Evolutionary conservation across 768 basidiomycete genomes (phyloP).

Genomic region (Hebeloma cylindrosporum): DNA sequence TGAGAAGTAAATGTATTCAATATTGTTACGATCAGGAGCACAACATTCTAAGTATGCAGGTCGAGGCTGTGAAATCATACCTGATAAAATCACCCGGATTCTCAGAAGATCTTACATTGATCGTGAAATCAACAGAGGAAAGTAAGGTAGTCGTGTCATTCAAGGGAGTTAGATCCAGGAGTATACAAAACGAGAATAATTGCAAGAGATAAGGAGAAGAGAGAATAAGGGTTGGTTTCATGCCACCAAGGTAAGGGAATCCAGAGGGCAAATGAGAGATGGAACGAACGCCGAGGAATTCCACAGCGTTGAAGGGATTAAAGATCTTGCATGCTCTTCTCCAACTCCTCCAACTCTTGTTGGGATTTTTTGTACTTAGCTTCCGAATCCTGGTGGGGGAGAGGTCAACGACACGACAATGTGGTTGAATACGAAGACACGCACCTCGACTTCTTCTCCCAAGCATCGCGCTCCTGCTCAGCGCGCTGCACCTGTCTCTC

Average conservation of each 20-base stretch:
- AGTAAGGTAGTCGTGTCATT: constrained; percentile 11
- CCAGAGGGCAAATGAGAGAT: neutral
- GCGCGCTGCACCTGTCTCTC: constrained; percentile 85
- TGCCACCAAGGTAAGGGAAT: neutral
- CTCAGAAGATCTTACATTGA: neutral
- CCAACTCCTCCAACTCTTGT: constrained; percentile 82
- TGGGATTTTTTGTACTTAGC: constrained; percentile 74
- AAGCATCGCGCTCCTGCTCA: constrained; percentile 88
- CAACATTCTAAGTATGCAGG: constrained; percentile 9
- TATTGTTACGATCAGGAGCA: constrained; percentile 10
- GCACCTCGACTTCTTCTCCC: constrained; percentile 95
- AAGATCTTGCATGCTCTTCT: constrained; percentile 69
- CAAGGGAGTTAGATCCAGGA: constrained; percentile 16
- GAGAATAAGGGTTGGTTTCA: constrained; percentile 1
- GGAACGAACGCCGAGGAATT: neutral
- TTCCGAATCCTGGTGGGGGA: constrained; percentile 51
- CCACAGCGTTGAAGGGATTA: constrained; percentile 31
- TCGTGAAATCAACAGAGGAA: neutral
- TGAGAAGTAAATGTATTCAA: constrained; percentile 30
- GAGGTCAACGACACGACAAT: constrained; percentile 2
- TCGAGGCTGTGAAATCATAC: neutral
- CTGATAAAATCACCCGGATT: neutral
- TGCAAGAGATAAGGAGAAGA: constrained; percentile 9
- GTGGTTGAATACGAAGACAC: constrained; percentile 22
- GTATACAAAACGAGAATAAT: constrained; percentile 20